A percentile compares a stretch with the other conserved stretches of the same genome.
phyloP scores from a whole-genome alignment of 768 basidiomycete genomes.

The Phaeolepiota aurea region DNA sequence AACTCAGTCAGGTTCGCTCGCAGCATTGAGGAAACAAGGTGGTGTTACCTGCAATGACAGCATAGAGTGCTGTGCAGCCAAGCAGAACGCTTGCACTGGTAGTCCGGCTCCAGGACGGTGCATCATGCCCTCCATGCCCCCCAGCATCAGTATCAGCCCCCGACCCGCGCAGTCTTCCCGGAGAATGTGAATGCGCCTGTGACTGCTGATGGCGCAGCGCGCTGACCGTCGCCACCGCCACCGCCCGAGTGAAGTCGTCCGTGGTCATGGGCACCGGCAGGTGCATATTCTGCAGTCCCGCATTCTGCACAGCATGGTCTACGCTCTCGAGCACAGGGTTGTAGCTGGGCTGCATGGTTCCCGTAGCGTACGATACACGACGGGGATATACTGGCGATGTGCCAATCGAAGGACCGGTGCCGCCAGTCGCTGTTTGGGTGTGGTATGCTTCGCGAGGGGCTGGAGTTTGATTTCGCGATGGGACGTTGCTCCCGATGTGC shows the following conservation, averaged over 20 bases:
- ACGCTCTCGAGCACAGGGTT: slow-evolving; percentile 74
- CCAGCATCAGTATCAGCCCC: slow-evolving; percentile 38
- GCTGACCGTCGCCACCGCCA: slow-evolving; percentile 89
- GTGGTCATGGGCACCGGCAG: slow-evolving; percentile 64
- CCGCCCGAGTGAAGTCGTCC: slow-evolving; percentile 89
- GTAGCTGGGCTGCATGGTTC: slow-evolving; percentile 25
- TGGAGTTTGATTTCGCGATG: slow-evolving; percentile 32
- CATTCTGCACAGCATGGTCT: slow-evolving; percentile 64
- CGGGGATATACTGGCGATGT: slow-evolving; percentile 36
- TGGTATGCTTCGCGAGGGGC: slow-evolving; percentile 21
- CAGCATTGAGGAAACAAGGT: too few relatives aligned
- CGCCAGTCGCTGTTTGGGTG: slow-evolving; percentile 1
- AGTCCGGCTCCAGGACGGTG: slow-evolving; percentile 89
- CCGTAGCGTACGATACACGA: slow-evolving; percentile 49
- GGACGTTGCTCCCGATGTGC: slow-evolving; percentile 17
- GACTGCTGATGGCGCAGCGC: slow-evolving; percentile 77
- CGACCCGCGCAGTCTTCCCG: slow-evolving; percentile 35
- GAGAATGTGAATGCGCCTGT: slow-evolving; percentile 39
- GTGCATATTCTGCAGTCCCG: slow-evolving; percentile 36
- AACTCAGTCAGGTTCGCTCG: too few relatives aligned
- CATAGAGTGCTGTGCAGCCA: slow-evolving; percentile 87
- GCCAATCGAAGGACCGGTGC: slow-evolving; percentile 6
- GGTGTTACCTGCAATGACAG: slow-evolving; percentile 93
- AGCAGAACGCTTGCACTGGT: slow-evolving; percentile 87
- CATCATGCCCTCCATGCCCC: slow-evolving; percentile 83